These are phyloP conservation scores for Botrytis cinerea DNA, from an alignment of 2,329 filamentous ascomycete species.

Conservation along the genomic window DNA sequence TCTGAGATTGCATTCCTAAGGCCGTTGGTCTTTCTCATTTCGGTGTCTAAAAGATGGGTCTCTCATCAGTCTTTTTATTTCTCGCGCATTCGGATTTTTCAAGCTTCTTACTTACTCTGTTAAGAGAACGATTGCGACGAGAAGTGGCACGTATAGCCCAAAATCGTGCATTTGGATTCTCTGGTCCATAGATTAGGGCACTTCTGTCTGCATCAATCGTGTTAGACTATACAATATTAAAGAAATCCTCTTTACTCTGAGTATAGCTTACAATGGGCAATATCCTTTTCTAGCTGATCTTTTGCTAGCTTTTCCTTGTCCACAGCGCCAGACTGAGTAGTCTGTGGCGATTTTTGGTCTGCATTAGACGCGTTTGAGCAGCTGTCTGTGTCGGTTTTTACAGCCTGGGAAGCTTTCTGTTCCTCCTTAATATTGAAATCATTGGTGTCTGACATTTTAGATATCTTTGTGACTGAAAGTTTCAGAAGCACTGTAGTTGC, in stretches of 20 bases:
- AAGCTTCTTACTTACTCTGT: background rate
- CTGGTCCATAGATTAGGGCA: background rate
- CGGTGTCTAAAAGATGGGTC: background rate
- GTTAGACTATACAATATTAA: background rate
- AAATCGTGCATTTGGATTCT: background rate
- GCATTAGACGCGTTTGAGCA: background rate
- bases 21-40: too few relatives aligned
- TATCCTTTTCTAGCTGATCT: background rate
- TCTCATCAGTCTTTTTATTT: background rate
- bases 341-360: background rate
- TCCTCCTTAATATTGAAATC: background rate
- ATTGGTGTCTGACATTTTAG: background rate
- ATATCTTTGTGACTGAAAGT: background rate
- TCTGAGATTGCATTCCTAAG: background rate
- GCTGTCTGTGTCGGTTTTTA: accelerated
- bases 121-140: background rate
- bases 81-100: too few relatives aligned
- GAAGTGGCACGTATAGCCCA: background rate
- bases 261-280: too few relatives aligned
- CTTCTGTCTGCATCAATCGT: background rate
- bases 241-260: accelerated
- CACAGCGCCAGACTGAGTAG: too few relatives aligned
- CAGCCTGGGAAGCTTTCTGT: background rate
- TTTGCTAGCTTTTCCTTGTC: background rate
- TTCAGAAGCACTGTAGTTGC: background rate